Conservation (phyloP, 495 filamentous ascomycete genomes). For the Aspergillus leporis region DNA sequence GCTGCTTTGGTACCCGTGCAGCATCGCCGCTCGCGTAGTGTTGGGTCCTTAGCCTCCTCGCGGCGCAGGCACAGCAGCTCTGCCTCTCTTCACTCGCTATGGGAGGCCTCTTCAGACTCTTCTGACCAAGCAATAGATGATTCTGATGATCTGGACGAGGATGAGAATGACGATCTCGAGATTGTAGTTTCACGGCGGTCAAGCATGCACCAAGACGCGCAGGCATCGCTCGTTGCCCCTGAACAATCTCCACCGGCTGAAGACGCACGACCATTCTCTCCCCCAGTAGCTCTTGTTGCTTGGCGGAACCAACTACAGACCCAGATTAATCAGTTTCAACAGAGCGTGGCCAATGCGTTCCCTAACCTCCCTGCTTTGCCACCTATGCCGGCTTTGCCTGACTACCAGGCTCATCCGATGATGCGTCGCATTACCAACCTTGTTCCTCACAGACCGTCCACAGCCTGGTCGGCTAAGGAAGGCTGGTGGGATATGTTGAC, state of each 20-base stretch:
- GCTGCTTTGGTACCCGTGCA: conserved; percentile 52
- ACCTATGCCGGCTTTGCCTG: conserved; percentile 63
- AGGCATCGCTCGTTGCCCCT: conserved; percentile 23
- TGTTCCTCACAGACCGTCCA: conserved; percentile 58
- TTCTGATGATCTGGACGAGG: conserved; percentile 44
- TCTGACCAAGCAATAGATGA: conserved; percentile 47
- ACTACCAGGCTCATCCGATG: conserved; percentile 72
- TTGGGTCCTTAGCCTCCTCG: conserved; percentile 48
- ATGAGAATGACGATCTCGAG: conserved; percentile 38
- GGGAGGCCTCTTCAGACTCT: conserved; percentile 52
- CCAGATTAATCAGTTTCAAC: conserved; percentile 80
- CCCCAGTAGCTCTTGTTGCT: conserved; percentile 65
- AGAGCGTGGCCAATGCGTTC: conserved; percentile 66
- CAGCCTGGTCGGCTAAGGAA: conserved; percentile 49
- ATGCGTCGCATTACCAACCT: conserved; percentile 74
- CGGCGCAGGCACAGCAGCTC: conserved; percentile 68
- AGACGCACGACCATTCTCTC: conserved; percentile 45
- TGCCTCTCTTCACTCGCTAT: conserved; percentile 62
- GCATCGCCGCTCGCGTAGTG: conserved; percentile 59
- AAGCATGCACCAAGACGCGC: conserved; percentile 43
- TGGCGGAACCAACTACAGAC: conserved; percentile 74
- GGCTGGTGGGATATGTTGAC: conserved; percentile 71
- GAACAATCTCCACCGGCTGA: conserved; percentile 31
- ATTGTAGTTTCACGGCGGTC: conserved; percentile 47
- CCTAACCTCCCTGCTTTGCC: conserved; percentile 63